phyloP scores from a whole-genome alignment of 768 basidiomycete genomes.

The Russula vinacea region DNA sequence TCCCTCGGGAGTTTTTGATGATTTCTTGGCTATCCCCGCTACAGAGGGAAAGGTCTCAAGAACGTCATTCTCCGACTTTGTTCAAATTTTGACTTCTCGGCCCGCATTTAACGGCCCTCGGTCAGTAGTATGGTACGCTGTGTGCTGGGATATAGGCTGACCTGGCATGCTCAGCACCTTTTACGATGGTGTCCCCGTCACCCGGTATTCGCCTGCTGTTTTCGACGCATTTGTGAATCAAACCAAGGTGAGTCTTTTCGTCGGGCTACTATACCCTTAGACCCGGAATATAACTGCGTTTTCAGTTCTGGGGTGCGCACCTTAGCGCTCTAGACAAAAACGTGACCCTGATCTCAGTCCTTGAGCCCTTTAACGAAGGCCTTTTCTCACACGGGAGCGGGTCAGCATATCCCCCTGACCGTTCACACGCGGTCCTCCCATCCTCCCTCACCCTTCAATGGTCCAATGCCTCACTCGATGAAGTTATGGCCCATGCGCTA shows the following conservation, averaged over 20 bases:
- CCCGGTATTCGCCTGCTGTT: conserved; percentile 3
- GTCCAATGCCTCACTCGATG: conserved; percentile 37
- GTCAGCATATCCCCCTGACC: conserved; percentile 21
- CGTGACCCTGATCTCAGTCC: neutral
- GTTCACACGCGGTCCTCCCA: conserved; percentile 18
- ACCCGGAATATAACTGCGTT: neutral
- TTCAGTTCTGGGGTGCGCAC: conserved; percentile 8
- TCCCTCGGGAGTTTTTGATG: conserved; percentile 27
- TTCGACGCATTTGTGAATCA: conserved; percentile 9
- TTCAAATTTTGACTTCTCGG: neutral
- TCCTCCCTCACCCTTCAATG: neutral
- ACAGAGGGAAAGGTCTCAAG: neutral
- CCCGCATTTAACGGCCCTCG: neutral
- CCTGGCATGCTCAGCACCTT: neutral
- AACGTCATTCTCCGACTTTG: conserved; percentile 8
- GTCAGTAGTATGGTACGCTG: neutral
- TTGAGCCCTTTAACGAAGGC: neutral
- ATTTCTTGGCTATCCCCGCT: conserved; percentile 25
- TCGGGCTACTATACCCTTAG: neutral
- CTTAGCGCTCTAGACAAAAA: neutral
- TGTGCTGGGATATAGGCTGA: neutral
- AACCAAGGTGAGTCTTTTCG: conserved; percentile 2
- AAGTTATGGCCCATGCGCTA: conserved; percentile 41
- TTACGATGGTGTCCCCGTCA: neutral
- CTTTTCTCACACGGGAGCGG: conserved; percentile 12